phyloP scores from a whole-genome alignment of 2,329 filamentous ascomycete species.

The Metarhizium sp. region DNA sequence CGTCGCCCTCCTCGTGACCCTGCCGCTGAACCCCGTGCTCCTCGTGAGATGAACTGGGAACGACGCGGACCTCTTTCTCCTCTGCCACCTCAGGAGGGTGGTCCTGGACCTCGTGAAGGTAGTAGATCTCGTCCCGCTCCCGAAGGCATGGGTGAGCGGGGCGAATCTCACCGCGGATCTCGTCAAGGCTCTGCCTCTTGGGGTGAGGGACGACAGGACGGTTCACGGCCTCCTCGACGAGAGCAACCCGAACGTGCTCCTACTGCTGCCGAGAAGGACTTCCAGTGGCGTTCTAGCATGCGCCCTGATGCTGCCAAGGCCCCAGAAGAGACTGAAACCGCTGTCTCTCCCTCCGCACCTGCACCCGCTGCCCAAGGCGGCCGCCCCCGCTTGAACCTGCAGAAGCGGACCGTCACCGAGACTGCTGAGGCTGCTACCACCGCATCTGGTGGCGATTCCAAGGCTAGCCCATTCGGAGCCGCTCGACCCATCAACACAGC shows the following conservation, averaged over 20 bases:
- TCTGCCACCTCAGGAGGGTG: slow-evolving; percentile 41
- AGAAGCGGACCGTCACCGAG: slow-evolving; percentile 86
- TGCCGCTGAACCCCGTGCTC: slow-evolving; percentile 45
- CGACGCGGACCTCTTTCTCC: slow-evolving; percentile 86
- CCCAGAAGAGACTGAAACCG: slow-evolving; percentile 61
- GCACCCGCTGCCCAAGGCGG: slow-evolving; percentile 39
- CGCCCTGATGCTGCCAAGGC: slow-evolving; percentile 66
- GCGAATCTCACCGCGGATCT: slow-evolving; percentile 50
- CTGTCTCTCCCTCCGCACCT: slow-evolving; percentile 37
- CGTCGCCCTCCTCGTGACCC: slow-evolving; percentile 61
- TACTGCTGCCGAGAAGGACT: slow-evolving; percentile 87
- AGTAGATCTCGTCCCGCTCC: slow-evolving; percentile 40
- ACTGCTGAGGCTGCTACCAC: slow-evolving; percentile 41
- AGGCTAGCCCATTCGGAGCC: slow-evolving; percentile 88
- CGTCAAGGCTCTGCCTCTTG: slow-evolving; percentile 62
- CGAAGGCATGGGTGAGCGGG: slow-evolving; percentile 45
- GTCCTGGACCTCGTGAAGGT: slow-evolving; percentile 41
- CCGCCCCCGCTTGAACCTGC: slow-evolving; percentile 77
- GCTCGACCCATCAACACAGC: slow-evolving; percentile 92
- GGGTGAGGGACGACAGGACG: slow-evolving; percentile 69
- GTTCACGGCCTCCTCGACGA: slow-evolving; percentile 69
- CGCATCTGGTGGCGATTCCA: slow-evolving; percentile 54
- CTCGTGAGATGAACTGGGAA: slow-evolving; percentile 82
- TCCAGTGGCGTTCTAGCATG: slow-evolving; percentile 88
- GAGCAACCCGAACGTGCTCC: slow-evolving; percentile 62